These are phyloP conservation scores for Vigna trinervia DNA, from an alignment of 306 rosid species.

Conservation along the genomic window DNA sequence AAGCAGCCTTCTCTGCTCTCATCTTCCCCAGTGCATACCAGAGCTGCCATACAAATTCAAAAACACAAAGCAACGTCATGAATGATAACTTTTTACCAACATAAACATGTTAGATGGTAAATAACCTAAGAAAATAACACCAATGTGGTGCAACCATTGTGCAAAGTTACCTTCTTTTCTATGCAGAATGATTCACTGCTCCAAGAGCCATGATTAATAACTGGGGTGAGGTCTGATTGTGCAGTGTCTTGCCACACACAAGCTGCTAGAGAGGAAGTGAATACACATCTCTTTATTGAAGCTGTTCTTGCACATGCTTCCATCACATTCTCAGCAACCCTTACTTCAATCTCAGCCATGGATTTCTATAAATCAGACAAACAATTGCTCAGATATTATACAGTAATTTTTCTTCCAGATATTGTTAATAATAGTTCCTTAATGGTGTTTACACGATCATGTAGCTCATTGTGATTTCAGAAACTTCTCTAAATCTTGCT, in stretches of 20 bases:
- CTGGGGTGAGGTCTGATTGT: slow-evolving; percentile 35
- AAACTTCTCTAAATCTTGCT: too few relatives aligned
- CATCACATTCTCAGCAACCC: slow-evolving; percentile 78
- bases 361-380: slow-evolving; percentile 60
- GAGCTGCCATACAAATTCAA: slow-evolving; percentile 57
- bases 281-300: slow-evolving; percentile 71
- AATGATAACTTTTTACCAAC: background rate
- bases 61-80: background rate
- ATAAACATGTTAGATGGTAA: background rate
- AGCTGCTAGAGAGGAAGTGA: slow-evolving; percentile 87
- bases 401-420: background rate
- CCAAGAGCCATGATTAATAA: slow-evolving; percentile 72
- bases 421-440: background rate
- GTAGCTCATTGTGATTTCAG: too few relatives aligned
- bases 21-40: slow-evolving; percentile 92
- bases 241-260: slow-evolving; percentile 71
- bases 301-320: slow-evolving; percentile 78
- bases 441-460: too few relatives aligned
- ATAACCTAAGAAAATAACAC: background rate
- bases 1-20: slow-evolving; percentile 84
- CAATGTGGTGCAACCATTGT: background rate
- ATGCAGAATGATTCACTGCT: slow-evolving; percentile 70
- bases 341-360: slow-evolving; percentile 84
- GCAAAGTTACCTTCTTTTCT: slow-evolving; percentile 63
- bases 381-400: slow-evolving; percentile 18